Percentiles rank a stretch among this genome's conserved stretches.
phyloP scores from a whole-genome alignment of 2,329 filamentous ascomycete genomes.

The Emergomyces pasteurianus region DNA sequence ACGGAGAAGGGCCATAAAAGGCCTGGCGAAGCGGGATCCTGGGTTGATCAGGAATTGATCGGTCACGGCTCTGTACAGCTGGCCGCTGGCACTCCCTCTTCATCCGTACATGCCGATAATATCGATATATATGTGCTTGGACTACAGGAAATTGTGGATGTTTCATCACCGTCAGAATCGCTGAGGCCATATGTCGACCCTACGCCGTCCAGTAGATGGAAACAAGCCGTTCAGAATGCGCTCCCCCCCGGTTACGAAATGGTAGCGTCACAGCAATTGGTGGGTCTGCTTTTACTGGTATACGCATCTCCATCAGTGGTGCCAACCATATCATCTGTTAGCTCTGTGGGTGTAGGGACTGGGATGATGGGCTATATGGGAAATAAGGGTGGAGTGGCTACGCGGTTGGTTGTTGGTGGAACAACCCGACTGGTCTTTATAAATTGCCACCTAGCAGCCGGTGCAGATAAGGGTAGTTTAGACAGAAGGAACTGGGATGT shows the following conservation, averaged over 20 bases:
- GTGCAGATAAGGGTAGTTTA: conserved; percentile 61
- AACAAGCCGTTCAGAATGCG: conserved; percentile 58
- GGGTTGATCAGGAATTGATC: neutral
- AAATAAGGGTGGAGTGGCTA: conserved; percentile 84
- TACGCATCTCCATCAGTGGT: conserved; percentile 71
- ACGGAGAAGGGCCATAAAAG: neutral
- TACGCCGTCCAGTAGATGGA: conserved; percentile 64
- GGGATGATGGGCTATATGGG: conserved; percentile 87
- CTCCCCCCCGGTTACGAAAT: conserved; percentile 67
- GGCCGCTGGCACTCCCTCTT: neutral
- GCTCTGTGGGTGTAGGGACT: conserved; percentile 72
- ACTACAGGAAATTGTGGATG: conserved; percentile 82
- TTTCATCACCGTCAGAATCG: conserved; percentile 64
- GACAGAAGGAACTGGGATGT: conserved; percentile 88
- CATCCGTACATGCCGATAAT: conserved; percentile 38
- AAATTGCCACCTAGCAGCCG: conserved; percentile 84
- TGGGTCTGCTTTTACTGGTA: conserved; percentile 71
- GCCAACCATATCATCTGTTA: conserved; percentile 66
- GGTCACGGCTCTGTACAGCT: neutral
- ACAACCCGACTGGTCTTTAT: conserved; percentile 81
- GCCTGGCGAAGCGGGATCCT: neutral
- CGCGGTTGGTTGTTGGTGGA: conserved; percentile 74
- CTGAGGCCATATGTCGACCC: conserved; percentile 65
- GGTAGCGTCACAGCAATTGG: conserved; percentile 70
- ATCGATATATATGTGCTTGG: conserved; percentile 83